Percentiles rank a stretch among this genome's conserved stretches.
Evolutionary conservation across 441 rosid genomes (phyloP).

Genomic region (Croton setiger): DNA sequence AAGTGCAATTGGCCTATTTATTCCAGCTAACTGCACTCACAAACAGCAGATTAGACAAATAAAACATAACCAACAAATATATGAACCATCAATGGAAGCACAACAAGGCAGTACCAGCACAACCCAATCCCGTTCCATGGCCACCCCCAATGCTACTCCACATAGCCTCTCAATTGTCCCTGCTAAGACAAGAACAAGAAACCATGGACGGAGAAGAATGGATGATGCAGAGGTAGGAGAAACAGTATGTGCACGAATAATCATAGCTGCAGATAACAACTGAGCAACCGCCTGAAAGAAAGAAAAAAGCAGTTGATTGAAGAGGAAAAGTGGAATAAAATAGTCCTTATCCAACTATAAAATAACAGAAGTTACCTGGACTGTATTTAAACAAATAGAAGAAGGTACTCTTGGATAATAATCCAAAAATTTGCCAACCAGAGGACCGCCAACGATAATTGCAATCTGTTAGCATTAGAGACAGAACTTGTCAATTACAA

Average conservation of each 20-base stretch:
- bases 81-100: slow-evolving; percentile 15
- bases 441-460: slow-evolving; percentile 79
- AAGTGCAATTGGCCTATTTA: slow-evolving; percentile 81
- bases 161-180: slow-evolving; percentile 81
- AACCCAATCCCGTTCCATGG: slow-evolving; percentile 94
- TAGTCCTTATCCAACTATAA: slow-evolving; percentile 3
- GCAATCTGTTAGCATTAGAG: slow-evolving; percentile 50
- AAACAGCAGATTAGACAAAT: slow-evolving; percentile 13
- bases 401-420: slow-evolving; percentile 82
- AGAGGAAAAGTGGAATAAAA: neutral
- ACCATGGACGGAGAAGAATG: slow-evolving; percentile 77
- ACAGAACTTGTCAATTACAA: slow-evolving; percentile 13
- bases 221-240: slow-evolving; percentile 52
- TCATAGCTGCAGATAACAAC: slow-evolving; percentile 78
- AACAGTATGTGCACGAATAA: slow-evolving; percentile 63
- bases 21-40: slow-evolving; percentile 70
- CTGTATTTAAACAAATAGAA: slow-evolving; percentile 59
- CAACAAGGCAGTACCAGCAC: slow-evolving; percentile 57
- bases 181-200: slow-evolving; percentile 55
- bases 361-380: slow-evolving; percentile 49
- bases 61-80: slow-evolving; percentile 5
- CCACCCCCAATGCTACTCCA: slow-evolving; percentile 84
- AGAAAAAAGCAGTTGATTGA: slow-evolving; percentile 22
- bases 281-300: slow-evolving; percentile 74
- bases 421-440: slow-evolving; percentile 89